Conservation (phyloP, 805 yeast species). For the Candida lessepsii region DNA sequence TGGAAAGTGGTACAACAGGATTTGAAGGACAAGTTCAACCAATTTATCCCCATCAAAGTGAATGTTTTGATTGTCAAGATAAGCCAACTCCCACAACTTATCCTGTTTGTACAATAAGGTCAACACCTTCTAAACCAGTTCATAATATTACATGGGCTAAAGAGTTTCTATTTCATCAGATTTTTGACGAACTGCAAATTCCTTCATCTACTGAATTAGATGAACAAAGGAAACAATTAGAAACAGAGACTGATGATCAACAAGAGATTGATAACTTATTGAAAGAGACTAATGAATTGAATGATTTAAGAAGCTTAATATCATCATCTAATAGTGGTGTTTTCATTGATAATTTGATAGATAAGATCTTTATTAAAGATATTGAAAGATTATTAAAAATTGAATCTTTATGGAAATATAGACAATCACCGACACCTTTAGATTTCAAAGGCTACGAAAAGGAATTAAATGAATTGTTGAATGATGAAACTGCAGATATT, state of each 20-base stretch:
- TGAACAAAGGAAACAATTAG: constrained; percentile 18
- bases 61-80: constrained; percentile 89
- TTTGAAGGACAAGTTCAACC: constrained; percentile 93
- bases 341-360: constrained; percentile 45
- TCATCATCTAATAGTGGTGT: constrained; percentile 9
- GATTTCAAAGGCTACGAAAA: constrained; percentile 22
- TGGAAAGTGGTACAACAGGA: constrained; percentile 96
- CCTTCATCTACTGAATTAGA: constrained; percentile 24
- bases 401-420: constrained; percentile 74
- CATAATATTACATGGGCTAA: constrained; percentile 99
- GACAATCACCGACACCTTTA: constrained; percentile 69
- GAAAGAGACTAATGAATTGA: constrained; percentile 66
- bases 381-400: constrained; percentile 69
- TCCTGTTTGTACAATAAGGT: constrained; percentile 95
- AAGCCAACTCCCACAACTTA: constrained; percentile 87
- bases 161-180: constrained; percentile 77
- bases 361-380: constrained; percentile 69
- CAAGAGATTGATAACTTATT: constrained; percentile 63
- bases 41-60: constrained; percentile 75
- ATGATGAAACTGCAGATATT: constrained; percentile 19
- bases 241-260: constrained; percentile 57
- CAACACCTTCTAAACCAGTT: constrained; percentile 94
- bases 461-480: constrained; percentile 8
- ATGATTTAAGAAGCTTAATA: constrained; percentile 29
- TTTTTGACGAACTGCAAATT: constrained; percentile 56